Conservation (phyloP, 192 early-diverging fungal genomes). For the Coemansia sp. region DNA sequence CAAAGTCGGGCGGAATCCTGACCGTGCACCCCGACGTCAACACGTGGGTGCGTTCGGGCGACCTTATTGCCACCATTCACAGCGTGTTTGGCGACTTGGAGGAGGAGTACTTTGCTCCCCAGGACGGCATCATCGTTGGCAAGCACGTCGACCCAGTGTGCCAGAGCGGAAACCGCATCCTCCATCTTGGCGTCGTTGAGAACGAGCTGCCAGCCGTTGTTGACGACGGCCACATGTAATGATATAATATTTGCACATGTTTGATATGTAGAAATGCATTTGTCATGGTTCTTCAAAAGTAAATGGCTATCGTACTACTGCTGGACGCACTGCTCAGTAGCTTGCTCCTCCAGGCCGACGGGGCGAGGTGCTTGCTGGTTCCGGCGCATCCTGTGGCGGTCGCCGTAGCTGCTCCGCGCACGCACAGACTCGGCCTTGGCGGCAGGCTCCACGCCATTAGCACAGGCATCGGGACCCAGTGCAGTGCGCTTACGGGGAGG, state of each 20-base stretch:
- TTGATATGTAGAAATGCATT: constrained; percentile 34
- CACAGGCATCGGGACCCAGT: constrained; percentile 2
- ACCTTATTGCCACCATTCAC: constrained; percentile 80
- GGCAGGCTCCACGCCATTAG: neutral
- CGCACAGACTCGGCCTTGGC: constrained; percentile 20
- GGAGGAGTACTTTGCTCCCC: constrained; percentile 79
- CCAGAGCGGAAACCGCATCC: constrained; percentile 80
- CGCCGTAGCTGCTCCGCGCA: constrained; percentile 42
- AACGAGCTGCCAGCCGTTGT: constrained; percentile 55
- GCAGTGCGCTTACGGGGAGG: constrained; percentile 46
- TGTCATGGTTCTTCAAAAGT: neutral
- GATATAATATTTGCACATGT: neutral
- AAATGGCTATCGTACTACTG: constrained; percentile 15
- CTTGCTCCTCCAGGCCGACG: constrained; percentile 39
- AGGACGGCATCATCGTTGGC: constrained; percentile 80
- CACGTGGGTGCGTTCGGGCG: constrained; percentile 77
- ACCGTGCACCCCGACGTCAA: constrained; percentile 82
- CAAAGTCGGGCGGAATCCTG: constrained; percentile 80
- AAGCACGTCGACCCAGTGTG: constrained; percentile 83
- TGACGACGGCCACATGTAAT: constrained; percentile 62
- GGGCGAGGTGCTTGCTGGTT: constrained; percentile 30
- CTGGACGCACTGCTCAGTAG: constrained; percentile 50
- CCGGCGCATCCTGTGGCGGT: constrained; percentile 43
- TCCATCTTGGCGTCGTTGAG: constrained; percentile 77
- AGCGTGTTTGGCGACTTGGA: constrained; percentile 88